These are phyloP conservation scores for Lipomyces yamanashiensis DNA, from an alignment of 805 yeast species.

Conservation along the genomic window DNA sequence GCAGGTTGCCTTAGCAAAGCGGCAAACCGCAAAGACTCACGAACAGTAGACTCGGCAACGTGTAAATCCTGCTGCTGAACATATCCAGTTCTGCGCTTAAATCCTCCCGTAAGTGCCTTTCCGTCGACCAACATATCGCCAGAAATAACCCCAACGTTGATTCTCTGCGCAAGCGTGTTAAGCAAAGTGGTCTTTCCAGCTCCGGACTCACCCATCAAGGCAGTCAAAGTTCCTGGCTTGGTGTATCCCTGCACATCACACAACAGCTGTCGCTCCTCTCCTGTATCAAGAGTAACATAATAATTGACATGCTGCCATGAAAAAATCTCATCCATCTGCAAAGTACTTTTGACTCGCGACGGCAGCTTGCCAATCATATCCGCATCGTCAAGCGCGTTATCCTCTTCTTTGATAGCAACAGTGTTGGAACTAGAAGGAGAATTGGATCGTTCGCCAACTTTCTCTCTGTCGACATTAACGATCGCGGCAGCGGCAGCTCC, in stretches of 20 bases:
- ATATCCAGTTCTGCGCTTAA: slow-evolving; percentile 78
- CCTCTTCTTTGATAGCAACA: slow-evolving; percentile 49
- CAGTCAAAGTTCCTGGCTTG: slow-evolving; percentile 79
- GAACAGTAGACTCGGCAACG: slow-evolving; percentile 69
- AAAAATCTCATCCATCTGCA: slow-evolving; percentile 46
- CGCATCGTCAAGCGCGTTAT: slow-evolving; percentile 41
- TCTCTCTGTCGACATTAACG: slow-evolving; percentile 11
- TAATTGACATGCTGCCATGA: slow-evolving; percentile 68
- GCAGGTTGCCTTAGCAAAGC: slow-evolving; percentile 74
- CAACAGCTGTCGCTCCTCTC: slow-evolving; percentile 48
- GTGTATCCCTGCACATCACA: slow-evolving; percentile 70
- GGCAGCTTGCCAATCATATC: slow-evolving; percentile 28
- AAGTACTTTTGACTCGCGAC: slow-evolving; percentile 14
- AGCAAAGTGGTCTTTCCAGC: slow-evolving; percentile 83
- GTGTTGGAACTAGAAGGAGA: slow-evolving; percentile 48
- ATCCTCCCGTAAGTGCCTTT: slow-evolving; percentile 62
- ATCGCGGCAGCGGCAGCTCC: slow-evolving; percentile 13
- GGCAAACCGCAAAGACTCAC: slow-evolving; percentile 73
- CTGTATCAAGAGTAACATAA: slow-evolving; percentile 53
- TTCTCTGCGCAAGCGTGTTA: slow-evolving; percentile 73
- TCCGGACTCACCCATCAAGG: slow-evolving; percentile 85
- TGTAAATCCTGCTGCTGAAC: slow-evolving; percentile 84
- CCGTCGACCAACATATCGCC: slow-evolving; percentile 78
- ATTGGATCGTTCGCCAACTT: no score
- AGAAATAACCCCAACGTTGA: slow-evolving; percentile 71